Conservation (phyloP, 208 protist genomes). For the Tritrichomonas musculus region DNA sequence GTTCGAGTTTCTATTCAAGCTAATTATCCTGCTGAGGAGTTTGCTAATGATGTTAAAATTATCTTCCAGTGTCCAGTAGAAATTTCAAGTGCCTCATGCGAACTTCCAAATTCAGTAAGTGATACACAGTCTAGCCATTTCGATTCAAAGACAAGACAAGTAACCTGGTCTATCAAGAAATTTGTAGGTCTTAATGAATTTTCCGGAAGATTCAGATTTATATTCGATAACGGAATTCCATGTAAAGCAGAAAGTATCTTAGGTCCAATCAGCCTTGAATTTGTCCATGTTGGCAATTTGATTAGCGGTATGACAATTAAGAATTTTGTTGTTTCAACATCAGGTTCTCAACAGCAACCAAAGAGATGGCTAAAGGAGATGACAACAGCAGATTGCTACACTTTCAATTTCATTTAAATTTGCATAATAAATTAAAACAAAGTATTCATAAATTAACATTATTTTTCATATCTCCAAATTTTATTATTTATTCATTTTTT, state of each 20-base stretch:
- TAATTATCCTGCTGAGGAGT: not conserved
- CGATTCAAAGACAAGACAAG: not conserved
- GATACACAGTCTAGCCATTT: not conserved
- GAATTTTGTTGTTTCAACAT: conserved; percentile 16
- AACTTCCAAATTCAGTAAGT: not conserved
- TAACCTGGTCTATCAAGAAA: conserved; percentile 1
- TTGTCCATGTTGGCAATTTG: not conserved
- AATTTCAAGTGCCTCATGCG: not conserved
- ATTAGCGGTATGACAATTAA: not conserved
- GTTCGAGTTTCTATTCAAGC: not conserved
- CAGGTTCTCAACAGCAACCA: not conserved
- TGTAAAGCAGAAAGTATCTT: not conserved
- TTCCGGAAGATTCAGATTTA: not conserved
- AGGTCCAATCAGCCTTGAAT: not conserved
- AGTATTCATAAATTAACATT: too few species aligned
- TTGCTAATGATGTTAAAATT: not conserved
- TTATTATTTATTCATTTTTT: too few species aligned
- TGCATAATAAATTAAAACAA: too few species aligned
- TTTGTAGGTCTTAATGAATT: not conserved
- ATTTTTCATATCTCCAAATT: too few species aligned
- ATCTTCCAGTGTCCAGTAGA: conserved; percentile 34
- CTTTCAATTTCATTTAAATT: conserved; percentile 36
- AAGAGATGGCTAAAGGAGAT: conserved; percentile 15
- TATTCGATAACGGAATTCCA: conserved; percentile 19
- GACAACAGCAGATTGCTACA: not conserved